phyloP scores from a whole-genome alignment of 1,139 yeast species.

The Saccharomyces hybrid region DNA sequence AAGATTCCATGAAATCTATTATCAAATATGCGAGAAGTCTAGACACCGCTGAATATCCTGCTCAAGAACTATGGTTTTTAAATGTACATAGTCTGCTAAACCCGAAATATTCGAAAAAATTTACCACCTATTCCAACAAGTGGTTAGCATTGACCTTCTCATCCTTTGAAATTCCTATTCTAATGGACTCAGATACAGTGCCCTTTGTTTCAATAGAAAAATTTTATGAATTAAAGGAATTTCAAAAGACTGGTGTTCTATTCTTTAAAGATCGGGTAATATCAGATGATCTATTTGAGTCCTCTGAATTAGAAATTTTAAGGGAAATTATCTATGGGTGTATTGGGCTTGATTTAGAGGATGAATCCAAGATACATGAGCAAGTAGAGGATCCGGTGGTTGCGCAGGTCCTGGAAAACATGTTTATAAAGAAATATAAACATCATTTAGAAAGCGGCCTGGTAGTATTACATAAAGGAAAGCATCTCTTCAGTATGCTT shows the following conservation, averaged over 20 bases:
- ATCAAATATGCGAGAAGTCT: neutral
- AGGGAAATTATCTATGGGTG: neutral
- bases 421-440: conserved; percentile 14
- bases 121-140: conserved; percentile 38
- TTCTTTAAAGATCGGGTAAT: conserved; percentile 39
- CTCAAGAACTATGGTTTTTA: neutral
- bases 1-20: neutral
- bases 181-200: conserved; percentile 48
- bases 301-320: neutral
- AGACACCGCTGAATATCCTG: neutral
- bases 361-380: neutral
- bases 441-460: conserved; percentile 53
- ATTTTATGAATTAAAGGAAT: conserved; percentile 30
- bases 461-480: conserved; percentile 38
- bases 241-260: conserved; percentile 36
- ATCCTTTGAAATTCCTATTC: conserved; percentile 42
- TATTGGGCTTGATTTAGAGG: neutral
- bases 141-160: conserved; percentile 42
- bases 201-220: conserved; percentile 33
- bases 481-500: conserved; percentile 40
- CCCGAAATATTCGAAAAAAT: neutral
- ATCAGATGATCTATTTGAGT: neutral
- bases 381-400: neutral
- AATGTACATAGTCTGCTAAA: neutral
- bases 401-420: neutral